Base-by-base conservation (phyloP, 2,329 filamentous ascomycete genomes). In the Hymenotorrendiella dingleyae region DNA sequence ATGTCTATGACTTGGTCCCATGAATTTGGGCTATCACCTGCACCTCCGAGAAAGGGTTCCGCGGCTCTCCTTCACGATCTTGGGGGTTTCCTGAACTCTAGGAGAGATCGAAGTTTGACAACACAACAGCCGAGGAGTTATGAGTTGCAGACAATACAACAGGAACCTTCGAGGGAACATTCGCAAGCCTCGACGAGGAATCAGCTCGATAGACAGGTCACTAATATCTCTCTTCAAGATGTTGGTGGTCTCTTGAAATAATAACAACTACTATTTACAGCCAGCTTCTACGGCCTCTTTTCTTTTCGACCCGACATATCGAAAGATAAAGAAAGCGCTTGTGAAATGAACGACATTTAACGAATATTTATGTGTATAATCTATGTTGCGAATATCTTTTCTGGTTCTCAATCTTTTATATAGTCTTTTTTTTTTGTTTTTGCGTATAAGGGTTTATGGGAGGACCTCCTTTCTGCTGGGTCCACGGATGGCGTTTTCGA, bases 11-110 rank as follows among this genome's bases (percentile, higher is more conserved):
- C 46, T 1, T 50, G 45, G 41, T 54, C 51, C 1, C 39, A 46
- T 10, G 56, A 56, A 9, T 43, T 50, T 23, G 52, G 51, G 2
- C 47, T 72, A 6, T 65, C 67, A 0, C 67, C 70, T 0, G 65
- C 70, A 0, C 50, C 73, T 12, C 65, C 67, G 1, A 66, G 73
- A 6, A 64, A 74, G 32, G 78, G 78, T 3, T 80, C 76, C 2
- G 68, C 73, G 1, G 71, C 75, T 0, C 55, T 81, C n/a, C 60
- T 82, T 5, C 74, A 78, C 49, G 78, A 82, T 50, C 58, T 80
- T 1, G 72, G 75, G 7, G 76, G 73, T 1, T 63, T 79, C 12
- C 57, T 81, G 4, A 65, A 63, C 3, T 70, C 74, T 48, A 58
- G 49, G 49, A 59, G 16, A 42, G 50, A 36, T 24, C 19, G 40